Conservation (phyloP, 2,329 filamentous ascomycete species). For the Penicillium sp. region DNA sequence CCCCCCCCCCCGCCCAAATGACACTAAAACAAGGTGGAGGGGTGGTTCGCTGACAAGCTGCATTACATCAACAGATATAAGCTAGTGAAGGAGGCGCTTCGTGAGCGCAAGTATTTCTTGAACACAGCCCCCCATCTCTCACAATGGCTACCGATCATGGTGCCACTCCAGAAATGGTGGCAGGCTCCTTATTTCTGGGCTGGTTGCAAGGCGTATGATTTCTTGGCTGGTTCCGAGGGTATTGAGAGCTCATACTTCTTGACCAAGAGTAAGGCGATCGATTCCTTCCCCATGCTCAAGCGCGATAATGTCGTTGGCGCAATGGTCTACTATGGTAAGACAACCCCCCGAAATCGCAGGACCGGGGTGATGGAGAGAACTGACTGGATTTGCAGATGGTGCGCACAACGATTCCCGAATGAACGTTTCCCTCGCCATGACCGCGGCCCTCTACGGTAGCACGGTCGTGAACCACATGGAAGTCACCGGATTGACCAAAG, state of each 20-base stretch:
- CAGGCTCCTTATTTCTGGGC: conserved; percentile 73
- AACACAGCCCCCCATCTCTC: conserved; percentile 81
- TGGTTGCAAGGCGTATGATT: conserved; percentile 77
- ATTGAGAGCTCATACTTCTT: conserved; percentile 89
- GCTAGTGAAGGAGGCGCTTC: conserved; percentile 76
- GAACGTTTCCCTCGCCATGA: conserved; percentile 87
- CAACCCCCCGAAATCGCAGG: background rate
- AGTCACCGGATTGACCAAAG: conserved; percentile 73
- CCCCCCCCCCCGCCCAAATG: too few relatives aligned
- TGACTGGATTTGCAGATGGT: conserved; percentile 58
- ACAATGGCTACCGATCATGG: conserved; percentile 77
- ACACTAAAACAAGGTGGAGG: background rate
- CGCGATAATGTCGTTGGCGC: conserved; percentile 75
- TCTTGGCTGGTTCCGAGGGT: conserved; percentile 79
- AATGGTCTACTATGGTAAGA: conserved; percentile 75
- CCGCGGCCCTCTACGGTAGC: conserved; percentile 79
- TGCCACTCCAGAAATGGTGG: conserved; percentile 80
- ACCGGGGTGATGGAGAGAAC: background rate
- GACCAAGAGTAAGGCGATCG: conserved; percentile 79
- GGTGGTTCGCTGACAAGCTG: background rate
- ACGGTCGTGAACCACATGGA: conserved; percentile 83
- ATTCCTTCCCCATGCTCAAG: conserved; percentile 86
- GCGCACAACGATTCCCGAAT: conserved; percentile 90
- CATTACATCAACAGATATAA: conserved; percentile 49
- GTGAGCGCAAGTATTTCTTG: conserved; percentile 79